phyloP scores from a whole-genome alignment of 2,329 filamentous ascomycete species.

The Aureobasidium sp. region DNA sequence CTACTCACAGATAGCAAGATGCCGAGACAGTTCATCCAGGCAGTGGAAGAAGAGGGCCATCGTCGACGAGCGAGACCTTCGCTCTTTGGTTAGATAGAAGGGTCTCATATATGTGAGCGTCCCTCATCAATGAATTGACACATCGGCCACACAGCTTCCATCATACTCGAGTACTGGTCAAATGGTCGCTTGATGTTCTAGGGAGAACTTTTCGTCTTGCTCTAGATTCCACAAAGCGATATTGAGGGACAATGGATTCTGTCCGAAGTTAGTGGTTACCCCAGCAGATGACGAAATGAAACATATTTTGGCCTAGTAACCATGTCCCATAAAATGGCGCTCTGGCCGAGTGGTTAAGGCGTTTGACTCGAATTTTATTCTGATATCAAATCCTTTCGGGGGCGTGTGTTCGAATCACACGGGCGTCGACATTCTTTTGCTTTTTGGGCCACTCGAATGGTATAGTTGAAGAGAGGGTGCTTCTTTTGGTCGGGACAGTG shows the following conservation, averaged over 20 bases:
- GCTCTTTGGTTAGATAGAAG: not conserved
- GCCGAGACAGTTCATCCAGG: not conserved
- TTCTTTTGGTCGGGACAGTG: not conserved
- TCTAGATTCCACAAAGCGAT: too few relatives aligned
- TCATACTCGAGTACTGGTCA: too few relatives aligned
- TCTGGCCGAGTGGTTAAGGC: constrained; percentile 10
- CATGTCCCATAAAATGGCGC: not conserved
- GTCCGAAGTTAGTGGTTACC: too few relatives aligned
- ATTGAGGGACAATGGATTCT: too few relatives aligned
- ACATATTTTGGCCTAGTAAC: too few relatives aligned
- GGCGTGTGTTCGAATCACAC: constrained; percentile 2
- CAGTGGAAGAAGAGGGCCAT: not conserved
- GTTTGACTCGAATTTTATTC: constrained; percentile 2
- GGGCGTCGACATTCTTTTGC: constrained; percentile 1
- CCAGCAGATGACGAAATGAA: too few relatives aligned
- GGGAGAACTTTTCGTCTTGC: too few relatives aligned
- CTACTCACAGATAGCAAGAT: not conserved
- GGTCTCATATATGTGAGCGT: too few relatives aligned
- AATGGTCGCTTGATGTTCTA: too few relatives aligned
- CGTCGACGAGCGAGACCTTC: not conserved
- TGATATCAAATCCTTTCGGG: constrained; percentile 10
- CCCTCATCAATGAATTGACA: not conserved
- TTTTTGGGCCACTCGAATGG: not conserved
- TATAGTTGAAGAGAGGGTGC: not conserved
- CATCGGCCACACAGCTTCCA: not conserved